Evolutionary conservation across 169 alveolate species (phyloP), one percentile per base, ranked within the genome.

Genomic region (Cyclospora cayetanensis): DNA sequence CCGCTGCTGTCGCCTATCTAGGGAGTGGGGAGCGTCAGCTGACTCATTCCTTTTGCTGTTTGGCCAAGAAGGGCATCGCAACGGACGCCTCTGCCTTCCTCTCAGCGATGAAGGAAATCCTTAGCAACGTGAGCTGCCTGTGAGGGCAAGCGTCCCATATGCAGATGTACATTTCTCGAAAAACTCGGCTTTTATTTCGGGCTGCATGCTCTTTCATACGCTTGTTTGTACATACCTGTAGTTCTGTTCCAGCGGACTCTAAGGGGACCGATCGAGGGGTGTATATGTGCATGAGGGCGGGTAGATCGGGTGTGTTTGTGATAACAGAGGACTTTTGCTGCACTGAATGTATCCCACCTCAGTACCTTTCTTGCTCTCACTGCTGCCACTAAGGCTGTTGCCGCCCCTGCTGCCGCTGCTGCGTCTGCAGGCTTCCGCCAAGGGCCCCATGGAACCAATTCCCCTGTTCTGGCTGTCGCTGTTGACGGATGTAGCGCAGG

Each of bases 1-100:
- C 2, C 42, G 85, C 65, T 74, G 85, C 85, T 41, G 60, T 37
- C 41, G 84, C 60, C 42, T 55, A 55, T 74, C 65, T 63, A 74
- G 85, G 85, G 34, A 74, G 85, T n/a, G 85, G 65, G 4, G 85
- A 74, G 85, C 53, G 85, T 7, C 85, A 74, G 85, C 85, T 74
- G 65, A 22, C 85, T 39, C 85, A 74, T 74, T 42, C 80, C 29
- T 74, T 74, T 74, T 74, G 85, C 85, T 74, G 85, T 41, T 74
- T 74, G 39, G 65, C 85, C 5, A 74, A 74, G 37, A 74, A 74
- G 37, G 85, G 85, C 37, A 15, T 74, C 11, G 85, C 85, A 20
- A 74, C 85, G 4, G 85, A 74, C 18, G 27, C 85, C 1, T 22
- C 85, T 3, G 65, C 39, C 85, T 74, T 74, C 39, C 4, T 74